phyloP scores from a whole-genome alignment of 495 filamentous ascomycete species.

The Baudoinia panamericana region DNA sequence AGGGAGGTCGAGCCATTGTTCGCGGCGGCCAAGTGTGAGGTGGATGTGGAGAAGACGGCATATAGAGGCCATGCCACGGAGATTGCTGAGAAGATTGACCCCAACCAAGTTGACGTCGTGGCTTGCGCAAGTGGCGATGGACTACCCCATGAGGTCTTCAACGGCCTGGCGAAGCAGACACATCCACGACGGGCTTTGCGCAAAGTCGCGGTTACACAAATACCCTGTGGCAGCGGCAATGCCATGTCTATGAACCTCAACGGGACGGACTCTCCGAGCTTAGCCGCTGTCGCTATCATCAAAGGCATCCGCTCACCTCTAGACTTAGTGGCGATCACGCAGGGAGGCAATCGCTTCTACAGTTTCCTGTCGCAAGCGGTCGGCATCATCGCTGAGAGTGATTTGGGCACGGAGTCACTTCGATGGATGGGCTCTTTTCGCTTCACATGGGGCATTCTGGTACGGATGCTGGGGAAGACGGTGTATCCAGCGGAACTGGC shows the following conservation, averaged over 20 bases:
- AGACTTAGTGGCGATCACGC: constrained; percentile 79
- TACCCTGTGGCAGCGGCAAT: constrained; percentile 89
- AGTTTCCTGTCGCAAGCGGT: constrained; percentile 87
- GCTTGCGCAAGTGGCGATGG: constrained; percentile 89
- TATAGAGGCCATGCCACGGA: constrained; percentile 65
- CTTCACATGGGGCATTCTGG: constrained; percentile 73
- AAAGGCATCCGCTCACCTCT: constrained; percentile 73
- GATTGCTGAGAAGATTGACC: constrained; percentile 66
- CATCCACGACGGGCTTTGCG: constrained; percentile 63
- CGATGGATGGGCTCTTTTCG: constrained; percentile 81
- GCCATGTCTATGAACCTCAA: constrained; percentile 84
- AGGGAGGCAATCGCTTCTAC: constrained; percentile 54
- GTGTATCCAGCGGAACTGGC: constrained; percentile 83
- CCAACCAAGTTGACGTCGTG: constrained; percentile 66
- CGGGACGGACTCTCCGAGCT: constrained; percentile 60
- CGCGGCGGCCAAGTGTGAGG: constrained; percentile 60
- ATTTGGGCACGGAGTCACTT: constrained; percentile 77
- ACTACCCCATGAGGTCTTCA: constrained; percentile 85
- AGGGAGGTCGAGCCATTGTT: constrained; percentile 71
- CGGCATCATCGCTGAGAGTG: constrained; percentile 79
- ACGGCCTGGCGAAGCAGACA: constrained; percentile 63
- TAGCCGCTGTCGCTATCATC: constrained; percentile 67
- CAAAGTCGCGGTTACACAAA: constrained; percentile 72
- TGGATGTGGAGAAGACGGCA: constrained; percentile 64
- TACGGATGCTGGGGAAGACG: constrained; percentile 55